These are phyloP conservation scores for Fusarium sp. DNA, from an alignment of 2,329 filamentous ascomycete species.

Conservation along the genomic window DNA sequence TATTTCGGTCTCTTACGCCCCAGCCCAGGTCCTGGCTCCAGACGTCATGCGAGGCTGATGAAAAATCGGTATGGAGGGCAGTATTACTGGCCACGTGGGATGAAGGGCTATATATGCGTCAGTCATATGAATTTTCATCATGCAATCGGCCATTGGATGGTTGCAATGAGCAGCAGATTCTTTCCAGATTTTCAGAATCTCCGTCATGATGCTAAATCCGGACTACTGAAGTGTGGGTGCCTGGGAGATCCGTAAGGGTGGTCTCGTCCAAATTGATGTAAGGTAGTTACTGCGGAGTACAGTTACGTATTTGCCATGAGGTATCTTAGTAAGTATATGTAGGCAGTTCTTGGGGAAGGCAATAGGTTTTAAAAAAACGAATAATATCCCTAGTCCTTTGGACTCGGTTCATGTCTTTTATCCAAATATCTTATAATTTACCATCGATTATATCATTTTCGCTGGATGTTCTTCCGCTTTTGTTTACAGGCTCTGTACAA, in stretches of 20 bases:
- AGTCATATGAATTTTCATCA: neutral
- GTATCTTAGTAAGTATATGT: neutral
- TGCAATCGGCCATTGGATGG: neutral
- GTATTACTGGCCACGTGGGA: neutral
- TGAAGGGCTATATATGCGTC: neutral
- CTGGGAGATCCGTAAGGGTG: conserved; percentile 2
- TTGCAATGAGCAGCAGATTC: conserved; percentile 16
- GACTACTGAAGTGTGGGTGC: neutral
- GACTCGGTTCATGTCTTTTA: neutral
- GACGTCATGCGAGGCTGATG: neutral
- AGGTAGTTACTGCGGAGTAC: neutral
- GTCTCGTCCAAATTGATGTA: neutral
- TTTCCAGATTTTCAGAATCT: conserved; percentile 16
- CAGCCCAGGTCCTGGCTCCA: neutral
- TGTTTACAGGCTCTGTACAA: neutral
- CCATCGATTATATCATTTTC: neutral
- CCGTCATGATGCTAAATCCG: neutral
- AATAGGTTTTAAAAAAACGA: neutral
- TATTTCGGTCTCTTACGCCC: neutral
- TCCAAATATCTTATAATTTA: neutral
- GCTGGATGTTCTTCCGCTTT: neutral
- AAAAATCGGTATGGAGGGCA: neutral
- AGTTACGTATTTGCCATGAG: neutral
- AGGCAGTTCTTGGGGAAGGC: neutral
- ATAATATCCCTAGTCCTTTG: neutral